These are phyloP conservation scores for Chrysoporthe austroafricana DNA, from an alignment of 2,329 filamentous ascomycete genomes.

Conservation along the genomic window DNA sequence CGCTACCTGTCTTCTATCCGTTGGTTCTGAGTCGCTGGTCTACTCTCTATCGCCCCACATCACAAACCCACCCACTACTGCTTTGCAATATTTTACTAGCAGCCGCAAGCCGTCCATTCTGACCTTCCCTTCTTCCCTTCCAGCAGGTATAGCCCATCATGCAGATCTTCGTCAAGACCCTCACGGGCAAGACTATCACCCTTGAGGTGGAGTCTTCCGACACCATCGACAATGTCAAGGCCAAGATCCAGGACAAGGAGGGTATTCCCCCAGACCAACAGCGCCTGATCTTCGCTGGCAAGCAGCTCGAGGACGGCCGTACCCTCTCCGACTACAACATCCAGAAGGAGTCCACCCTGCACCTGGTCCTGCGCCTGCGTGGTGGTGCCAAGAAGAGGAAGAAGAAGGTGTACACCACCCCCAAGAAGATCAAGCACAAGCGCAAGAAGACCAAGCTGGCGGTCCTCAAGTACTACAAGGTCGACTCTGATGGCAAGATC, in stretches of 20 bases:
- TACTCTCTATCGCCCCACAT: slow-evolving; percentile 27
- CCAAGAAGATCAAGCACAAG: slow-evolving; percentile 99
- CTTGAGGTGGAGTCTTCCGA: slow-evolving; percentile 99
- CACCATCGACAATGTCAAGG: slow-evolving; percentile 99
- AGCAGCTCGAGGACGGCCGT: slow-evolving; percentile 99
- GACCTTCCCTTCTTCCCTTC: slow-evolving; percentile 41
- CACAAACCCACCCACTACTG: slow-evolving; percentile 28
- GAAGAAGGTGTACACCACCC: slow-evolving; percentile 99
- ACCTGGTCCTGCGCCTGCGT: slow-evolving; percentile 96
- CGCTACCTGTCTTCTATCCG: neutral
- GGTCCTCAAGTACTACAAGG: slow-evolving; percentile 99
- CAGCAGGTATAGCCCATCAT: slow-evolving; percentile 62
- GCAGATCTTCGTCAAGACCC: slow-evolving; percentile 80
- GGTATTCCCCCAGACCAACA: slow-evolving; percentile 99
- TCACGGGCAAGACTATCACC: slow-evolving; percentile 99
- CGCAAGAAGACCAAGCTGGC: slow-evolving; percentile 99
- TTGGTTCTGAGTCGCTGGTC: slow-evolving; percentile 5
- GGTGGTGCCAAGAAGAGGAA: slow-evolving; percentile 99
- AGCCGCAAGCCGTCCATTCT: slow-evolving; percentile 26
- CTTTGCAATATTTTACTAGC: slow-evolving; percentile 23
- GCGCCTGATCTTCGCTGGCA: slow-evolving; percentile 99
- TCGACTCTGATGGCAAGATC: slow-evolving; percentile 99
- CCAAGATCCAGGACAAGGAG: slow-evolving; percentile 99
- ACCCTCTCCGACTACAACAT: slow-evolving; percentile 99
- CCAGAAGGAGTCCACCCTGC: slow-evolving; percentile 99